phyloP scores from a whole-genome alignment of 345 rosid species.

The Trapa bicornis region DNA sequence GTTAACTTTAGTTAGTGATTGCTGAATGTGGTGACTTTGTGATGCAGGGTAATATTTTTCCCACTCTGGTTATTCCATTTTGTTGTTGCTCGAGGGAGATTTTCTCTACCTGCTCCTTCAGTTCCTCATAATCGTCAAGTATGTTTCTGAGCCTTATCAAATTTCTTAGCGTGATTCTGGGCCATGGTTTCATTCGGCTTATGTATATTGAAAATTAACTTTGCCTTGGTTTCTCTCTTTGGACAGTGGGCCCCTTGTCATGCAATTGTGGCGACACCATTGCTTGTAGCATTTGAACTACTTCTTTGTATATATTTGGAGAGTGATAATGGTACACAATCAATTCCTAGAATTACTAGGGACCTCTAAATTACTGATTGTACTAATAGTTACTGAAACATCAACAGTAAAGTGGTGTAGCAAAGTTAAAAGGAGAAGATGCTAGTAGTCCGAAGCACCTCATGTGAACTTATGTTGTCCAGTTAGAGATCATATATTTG shows the following conservation, averaged over 20 bases:
- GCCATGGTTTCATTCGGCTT: not conserved
- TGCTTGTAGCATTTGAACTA: conserved; percentile 85
- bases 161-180: not conserved
- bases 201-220: not conserved
- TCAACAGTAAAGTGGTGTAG: not conserved
- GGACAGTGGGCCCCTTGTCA: conserved; percentile 99
- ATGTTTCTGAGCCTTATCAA: conserved; percentile 14
- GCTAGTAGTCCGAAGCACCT: too few species aligned
- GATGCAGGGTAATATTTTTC: conserved; percentile 63
- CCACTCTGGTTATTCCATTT: conserved; percentile 93
- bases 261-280: conserved; percentile 81
- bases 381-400: not conserved
- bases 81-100: conserved; percentile 88
- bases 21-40: conserved; percentile 4
- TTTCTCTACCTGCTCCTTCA: conserved; percentile 91
- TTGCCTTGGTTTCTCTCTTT: conserved; percentile 6
- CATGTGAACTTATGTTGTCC: too few species aligned
- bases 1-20: not conserved
- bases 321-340: conserved; percentile 50
- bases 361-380: not conserved
- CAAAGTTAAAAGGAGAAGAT: not conserved
- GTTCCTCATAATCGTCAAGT: conserved; percentile 90
- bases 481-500: too few species aligned
- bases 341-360: not conserved
- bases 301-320: conserved; percentile 95